Percentiles rank a stretch among this genome's conserved stretches.
Conservation (phyloP, 768 basidiomycete genomes). For the Roridomyces roridus region DNA sequence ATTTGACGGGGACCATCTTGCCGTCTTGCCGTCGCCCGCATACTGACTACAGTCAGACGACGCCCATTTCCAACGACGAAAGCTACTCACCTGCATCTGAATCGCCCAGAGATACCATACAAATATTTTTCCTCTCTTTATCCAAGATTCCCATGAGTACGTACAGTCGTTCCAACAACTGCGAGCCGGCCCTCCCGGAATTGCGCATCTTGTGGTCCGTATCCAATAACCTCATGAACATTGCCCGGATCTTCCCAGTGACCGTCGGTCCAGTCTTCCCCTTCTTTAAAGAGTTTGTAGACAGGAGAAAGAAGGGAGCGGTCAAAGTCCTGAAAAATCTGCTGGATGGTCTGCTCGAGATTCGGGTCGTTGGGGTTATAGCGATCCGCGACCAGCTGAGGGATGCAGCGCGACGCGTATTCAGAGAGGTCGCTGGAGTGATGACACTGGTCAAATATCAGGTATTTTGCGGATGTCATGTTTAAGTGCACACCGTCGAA, state of each 20-base stretch:
- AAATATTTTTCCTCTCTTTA: slow-evolving; percentile 7
- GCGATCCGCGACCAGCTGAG: slow-evolving; percentile 4
- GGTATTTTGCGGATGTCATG: neutral
- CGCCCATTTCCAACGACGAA: neutral
- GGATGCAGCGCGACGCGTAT: slow-evolving; percentile 7
- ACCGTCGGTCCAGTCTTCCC: slow-evolving; percentile 1
- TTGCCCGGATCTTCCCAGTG: slow-evolving; percentile 5
- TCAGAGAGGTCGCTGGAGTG: neutral
- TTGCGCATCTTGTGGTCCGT: neutral
- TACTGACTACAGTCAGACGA: slow-evolving; percentile 2
- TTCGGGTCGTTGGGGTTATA: slow-evolving; percentile 6
- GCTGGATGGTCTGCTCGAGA: neutral
- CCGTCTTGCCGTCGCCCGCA: slow-evolving; percentile 11
- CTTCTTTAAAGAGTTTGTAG: neutral
- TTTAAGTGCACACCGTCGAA: slow-evolving; percentile 14
- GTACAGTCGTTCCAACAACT: slow-evolving; percentile 15
- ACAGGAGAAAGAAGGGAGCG: neutral
- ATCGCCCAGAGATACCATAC: slow-evolving; percentile 21
- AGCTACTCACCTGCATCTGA: slow-evolving; percentile 13
- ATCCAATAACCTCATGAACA: slow-evolving; percentile 6
- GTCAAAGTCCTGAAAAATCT: slow-evolving; percentile 19
- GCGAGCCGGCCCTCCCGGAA: slow-evolving; percentile 10
- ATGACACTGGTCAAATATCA: slow-evolving; percentile 9
- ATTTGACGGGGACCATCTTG: neutral
- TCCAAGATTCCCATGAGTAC: slow-evolving; percentile 22